Conservation (phyloP, 2,329 filamentous ascomycete genomes). For the Monilinia aucupariae region DNA sequence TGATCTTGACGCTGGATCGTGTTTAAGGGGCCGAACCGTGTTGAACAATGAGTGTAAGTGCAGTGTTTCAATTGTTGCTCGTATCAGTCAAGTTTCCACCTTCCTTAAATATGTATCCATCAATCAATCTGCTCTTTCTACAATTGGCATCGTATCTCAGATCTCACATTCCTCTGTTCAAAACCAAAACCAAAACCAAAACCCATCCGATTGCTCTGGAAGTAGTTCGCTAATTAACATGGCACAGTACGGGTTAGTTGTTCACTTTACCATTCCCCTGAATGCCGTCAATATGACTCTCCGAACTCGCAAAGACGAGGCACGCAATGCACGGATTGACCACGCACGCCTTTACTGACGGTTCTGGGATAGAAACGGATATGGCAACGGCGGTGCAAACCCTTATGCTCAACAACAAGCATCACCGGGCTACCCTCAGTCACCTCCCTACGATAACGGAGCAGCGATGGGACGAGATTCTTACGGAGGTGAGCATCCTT, state of each 20-base stretch:
- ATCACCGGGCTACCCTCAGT: neutral
- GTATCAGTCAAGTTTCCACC: conserved; percentile 22
- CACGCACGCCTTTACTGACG: neutral
- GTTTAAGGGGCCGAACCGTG: conserved; percentile 14
- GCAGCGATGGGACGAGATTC: conserved; percentile 38
- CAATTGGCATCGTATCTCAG: neutral
- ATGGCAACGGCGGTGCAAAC: neutral
- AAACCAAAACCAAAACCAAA: neutral
- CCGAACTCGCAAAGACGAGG: neutral
- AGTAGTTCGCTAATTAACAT: conserved; percentile 27
- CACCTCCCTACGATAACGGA: conserved; percentile 37
- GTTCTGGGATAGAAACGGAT: neutral
- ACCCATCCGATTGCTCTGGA: conserved; percentile 8
- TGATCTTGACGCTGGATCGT: neutral
- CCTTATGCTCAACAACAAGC: conserved; percentile 51
- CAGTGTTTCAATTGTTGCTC: conserved; percentile 27
- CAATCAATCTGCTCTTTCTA: neutral
- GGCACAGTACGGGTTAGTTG: conserved; percentile 35
- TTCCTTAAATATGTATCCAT: neutral
- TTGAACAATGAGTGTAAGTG: conserved; percentile 32
- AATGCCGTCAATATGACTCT: no score
- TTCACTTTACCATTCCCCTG: conserved; percentile 4
- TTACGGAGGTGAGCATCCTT: conserved; percentile 36
- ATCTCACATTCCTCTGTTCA: neutral
- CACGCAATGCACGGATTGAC: no score